Conservation (phyloP, 208 protist genomes). For the Naegleria fowleri region DNA sequence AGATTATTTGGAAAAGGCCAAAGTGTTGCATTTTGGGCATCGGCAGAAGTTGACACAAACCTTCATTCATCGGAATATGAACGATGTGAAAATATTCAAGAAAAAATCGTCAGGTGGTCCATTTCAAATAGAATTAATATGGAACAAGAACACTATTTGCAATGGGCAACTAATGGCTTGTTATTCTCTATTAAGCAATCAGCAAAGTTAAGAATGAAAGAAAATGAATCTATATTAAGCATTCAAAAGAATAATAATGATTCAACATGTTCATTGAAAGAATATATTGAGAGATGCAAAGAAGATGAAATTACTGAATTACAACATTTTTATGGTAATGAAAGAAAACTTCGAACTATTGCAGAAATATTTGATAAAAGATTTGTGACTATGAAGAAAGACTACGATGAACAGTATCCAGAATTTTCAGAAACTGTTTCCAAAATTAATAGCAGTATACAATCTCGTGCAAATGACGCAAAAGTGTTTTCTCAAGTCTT, state of each 20-base stretch:
- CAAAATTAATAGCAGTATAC: background rate
- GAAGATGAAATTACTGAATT: background rate
- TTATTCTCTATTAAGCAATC: background rate
- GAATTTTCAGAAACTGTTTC: background rate
- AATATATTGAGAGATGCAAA: background rate
- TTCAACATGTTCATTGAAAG: background rate
- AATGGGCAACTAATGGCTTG: background rate
- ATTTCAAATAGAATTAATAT: background rate
- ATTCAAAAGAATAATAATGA: background rate
- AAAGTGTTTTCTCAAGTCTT: background rate
- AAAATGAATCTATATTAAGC: background rate
- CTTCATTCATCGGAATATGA: background rate
- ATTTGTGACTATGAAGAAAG: background rate
- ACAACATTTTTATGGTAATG: background rate
- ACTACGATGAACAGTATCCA: background rate
- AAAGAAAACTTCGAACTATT: background rate
- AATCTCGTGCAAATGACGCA: background rate
- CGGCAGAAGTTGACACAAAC: background rate
- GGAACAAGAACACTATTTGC: background rate
- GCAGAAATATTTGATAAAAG: background rate
- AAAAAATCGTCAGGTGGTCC: background rate
- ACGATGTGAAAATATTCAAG: background rate
- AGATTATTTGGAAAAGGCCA: conserved; percentile 3
- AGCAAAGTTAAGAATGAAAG: background rate
- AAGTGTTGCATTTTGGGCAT: background rate